Conservation (phyloP, 1,284 basidiomycete species). For the Leccinum pallidistipes region DNA sequence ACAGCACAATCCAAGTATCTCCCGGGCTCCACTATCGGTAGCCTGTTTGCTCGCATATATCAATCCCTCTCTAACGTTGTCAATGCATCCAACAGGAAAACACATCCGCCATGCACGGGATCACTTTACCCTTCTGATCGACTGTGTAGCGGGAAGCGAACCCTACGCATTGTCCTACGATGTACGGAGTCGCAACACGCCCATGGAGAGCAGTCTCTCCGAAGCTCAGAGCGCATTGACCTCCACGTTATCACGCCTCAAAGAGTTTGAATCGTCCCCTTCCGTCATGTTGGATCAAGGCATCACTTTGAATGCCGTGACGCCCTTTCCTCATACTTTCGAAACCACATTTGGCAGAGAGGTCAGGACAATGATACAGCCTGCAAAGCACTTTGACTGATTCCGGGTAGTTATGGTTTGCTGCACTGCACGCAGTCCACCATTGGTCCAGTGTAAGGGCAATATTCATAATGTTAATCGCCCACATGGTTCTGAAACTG, state of each 20-base stretch:
- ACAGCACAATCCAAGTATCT: slow-evolving; percentile 64
- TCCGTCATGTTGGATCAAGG: slow-evolving; percentile 49
- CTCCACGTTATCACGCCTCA: slow-evolving; percentile 57
- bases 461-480: slow-evolving; percentile 1
- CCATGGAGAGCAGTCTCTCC: slow-evolving; percentile 70
- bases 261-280: slow-evolving; percentile 45
- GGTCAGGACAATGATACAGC: slow-evolving; percentile 41
- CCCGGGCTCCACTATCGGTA: slow-evolving; percentile 82
- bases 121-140: slow-evolving; percentile 68
- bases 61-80: slow-evolving; percentile 3
- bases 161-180: slow-evolving; percentile 73
- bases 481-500: slow-evolving; percentile 14
- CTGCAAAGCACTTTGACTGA: slow-evolving; percentile 8
- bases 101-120: slow-evolving; percentile 81
- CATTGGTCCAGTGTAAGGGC: slow-evolving; percentile 79
- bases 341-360: slow-evolving; percentile 80
- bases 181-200: slow-evolving; percentile 68
- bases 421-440: slow-evolving; percentile 79
- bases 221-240: slow-evolving; percentile 59
- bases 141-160: slow-evolving; percentile 48
- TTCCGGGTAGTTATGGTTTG: slow-evolving; percentile 73
- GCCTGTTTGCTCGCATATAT: slow-evolving; percentile 6
- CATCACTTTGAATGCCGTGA: slow-evolving; percentile 73
- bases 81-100: slow-evolving; percentile 53
- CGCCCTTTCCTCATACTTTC: slow-evolving; percentile 71